Percentiles rank a stretch among this genome's conserved stretches.
phyloP scores from a whole-genome alignment of 805 yeast species.

The Huiozyma sinensis region DNA sequence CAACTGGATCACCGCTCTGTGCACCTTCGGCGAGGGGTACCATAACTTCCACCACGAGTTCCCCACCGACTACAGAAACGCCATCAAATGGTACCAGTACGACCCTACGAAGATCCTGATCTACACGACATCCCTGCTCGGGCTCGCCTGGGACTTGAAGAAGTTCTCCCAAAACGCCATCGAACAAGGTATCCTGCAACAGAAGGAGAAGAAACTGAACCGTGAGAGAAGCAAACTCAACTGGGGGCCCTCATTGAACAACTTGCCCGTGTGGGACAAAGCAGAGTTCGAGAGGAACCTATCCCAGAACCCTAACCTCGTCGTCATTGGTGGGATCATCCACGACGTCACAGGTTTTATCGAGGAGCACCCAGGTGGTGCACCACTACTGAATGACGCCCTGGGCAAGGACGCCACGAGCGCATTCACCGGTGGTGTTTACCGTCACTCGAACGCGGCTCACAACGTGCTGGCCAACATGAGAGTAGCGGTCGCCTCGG shows the following conservation, averaged over 20 bases:
- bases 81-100: slow-evolving; percentile 77
- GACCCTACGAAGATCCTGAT: slow-evolving; percentile 70
- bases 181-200: slow-evolving; percentile 73
- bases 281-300: slow-evolving; percentile 44
- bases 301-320: slow-evolving; percentile 44
- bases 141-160: slow-evolving; percentile 63
- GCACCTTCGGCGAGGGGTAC: slow-evolving; percentile 83
- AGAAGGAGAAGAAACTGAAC: slow-evolving; percentile 71
- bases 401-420: slow-evolving; percentile 73
- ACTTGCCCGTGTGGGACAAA: slow-evolving; percentile 67
- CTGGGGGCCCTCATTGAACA: slow-evolving; percentile 65
- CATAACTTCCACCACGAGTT: slow-evolving; percentile 87
- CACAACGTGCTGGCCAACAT: slow-evolving; percentile 70
- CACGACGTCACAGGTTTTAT: slow-evolving; percentile 63
- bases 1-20: slow-evolving; percentile 68
- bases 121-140: slow-evolving; percentile 48
- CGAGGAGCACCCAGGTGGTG: slow-evolving; percentile 80
- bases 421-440: slow-evolving; percentile 81
- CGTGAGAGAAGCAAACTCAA: slow-evolving; percentile 48
- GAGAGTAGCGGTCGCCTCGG: slow-evolving; percentile 74
- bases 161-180: slow-evolving; percentile 72
- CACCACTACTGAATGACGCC: slow-evolving; percentile 57
- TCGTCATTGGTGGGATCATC: slow-evolving; percentile 67
- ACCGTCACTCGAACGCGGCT: slow-evolving; percentile 78
- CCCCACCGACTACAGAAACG: slow-evolving; percentile 83